phyloP scores from a whole-genome alignment of 805 yeast species.

The Komagataella phaffii region DNA sequence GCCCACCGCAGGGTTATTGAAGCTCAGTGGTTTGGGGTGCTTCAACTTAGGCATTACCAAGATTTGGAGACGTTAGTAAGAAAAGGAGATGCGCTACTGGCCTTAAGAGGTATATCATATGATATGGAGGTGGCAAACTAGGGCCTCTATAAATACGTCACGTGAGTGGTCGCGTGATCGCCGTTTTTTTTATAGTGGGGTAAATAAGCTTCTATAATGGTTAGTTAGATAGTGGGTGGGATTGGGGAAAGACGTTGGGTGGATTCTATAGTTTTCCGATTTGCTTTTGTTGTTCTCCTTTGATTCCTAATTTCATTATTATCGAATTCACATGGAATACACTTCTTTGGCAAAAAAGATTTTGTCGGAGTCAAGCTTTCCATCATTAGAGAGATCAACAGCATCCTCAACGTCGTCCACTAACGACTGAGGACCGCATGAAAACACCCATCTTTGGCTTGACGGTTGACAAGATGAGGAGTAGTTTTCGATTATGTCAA shows the following conservation, averaged over 20 bases:
- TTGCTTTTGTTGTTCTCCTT: not conserved
- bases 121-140: not conserved
- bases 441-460: conserved; percentile 35
- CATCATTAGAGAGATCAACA: not conserved
- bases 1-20: not conserved
- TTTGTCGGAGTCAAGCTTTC: not conserved
- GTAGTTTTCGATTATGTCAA: conserved; percentile 15
- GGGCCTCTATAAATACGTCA: not conserved
- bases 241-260: not conserved
- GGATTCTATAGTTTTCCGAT: no score
- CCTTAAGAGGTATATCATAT: not conserved
- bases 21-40: not conserved
- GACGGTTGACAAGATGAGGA: conserved; percentile 16
- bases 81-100: not conserved
- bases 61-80: not conserved
- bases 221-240: not conserved
- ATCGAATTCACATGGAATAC: not conserved
- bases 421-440: conserved; percentile 44
- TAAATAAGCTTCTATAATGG: not conserved
- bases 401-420: conserved; percentile 17
- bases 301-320: no score
- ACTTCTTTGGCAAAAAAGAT: not conserved
- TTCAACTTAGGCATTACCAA: not conserved
- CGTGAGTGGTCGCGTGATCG: not conserved
- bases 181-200: not conserved